These are phyloP conservation scores for Adansonia rubrostipa DNA, from an alignment of 441 rosid genomes.

Conservation along the genomic window DNA sequence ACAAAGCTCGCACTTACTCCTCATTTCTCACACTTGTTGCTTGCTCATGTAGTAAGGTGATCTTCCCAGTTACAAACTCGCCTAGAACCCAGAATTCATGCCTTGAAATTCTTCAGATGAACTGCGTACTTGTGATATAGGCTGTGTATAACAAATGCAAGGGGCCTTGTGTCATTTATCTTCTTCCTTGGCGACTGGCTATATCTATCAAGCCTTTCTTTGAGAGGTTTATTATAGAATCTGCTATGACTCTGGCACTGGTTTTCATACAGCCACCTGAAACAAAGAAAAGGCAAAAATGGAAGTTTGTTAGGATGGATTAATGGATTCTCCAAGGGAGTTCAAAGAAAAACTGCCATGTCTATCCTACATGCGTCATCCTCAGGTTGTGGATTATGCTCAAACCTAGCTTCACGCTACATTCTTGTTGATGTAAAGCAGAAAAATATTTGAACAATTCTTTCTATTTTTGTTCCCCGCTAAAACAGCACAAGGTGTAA, in stretches of 20 bases:
- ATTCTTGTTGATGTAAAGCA: neutral
- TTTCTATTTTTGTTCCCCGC: neutral
- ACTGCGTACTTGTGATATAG: neutral
- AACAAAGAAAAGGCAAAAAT: slow-evolving; percentile 13
- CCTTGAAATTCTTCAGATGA: neutral
- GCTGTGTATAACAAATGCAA: neutral
- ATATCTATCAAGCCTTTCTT: slow-evolving; percentile 57
- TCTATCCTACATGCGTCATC: neutral
- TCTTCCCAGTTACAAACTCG: neutral
- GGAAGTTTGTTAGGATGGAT: neutral
- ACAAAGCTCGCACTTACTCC: neutral
- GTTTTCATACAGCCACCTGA: slow-evolving; percentile 96
- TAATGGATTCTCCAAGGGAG: neutral
- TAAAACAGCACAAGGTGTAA: neutral
- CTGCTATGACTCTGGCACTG: slow-evolving; percentile 88
- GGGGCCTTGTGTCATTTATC: neutral
- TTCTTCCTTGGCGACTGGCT: neutral
- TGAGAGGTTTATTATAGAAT: slow-evolving; percentile 77
- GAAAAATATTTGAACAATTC: neutral
- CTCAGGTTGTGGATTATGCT: neutral
- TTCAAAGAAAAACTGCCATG: neutral
- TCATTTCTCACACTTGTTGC: neutral
- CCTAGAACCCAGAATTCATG: neutral
- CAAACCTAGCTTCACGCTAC: neutral
- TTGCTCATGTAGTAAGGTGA: neutral